Percentiles rank a stretch among this genome's conserved stretches.
Conservation (phyloP, 176 grass and related monocot species). For the Carex myosuroides region DNA sequence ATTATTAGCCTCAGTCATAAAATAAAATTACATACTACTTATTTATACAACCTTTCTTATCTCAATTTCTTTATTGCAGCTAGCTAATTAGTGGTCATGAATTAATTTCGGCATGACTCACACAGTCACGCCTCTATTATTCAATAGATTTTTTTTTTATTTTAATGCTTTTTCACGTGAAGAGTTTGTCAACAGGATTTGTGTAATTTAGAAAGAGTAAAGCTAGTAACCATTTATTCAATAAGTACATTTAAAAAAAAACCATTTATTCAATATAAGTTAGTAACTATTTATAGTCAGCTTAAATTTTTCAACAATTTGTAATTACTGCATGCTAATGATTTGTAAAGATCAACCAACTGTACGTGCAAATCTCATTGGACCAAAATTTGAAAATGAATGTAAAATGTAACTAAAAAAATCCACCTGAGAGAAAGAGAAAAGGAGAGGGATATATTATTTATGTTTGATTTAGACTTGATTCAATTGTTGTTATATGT, state of each 20-base stretch:
- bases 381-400: neutral
- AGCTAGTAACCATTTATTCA: neutral
- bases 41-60: too few relatives aligned
- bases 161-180: neutral
- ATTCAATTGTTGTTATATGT: too few relatives aligned
- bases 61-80: too few relatives aligned
- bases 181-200: neutral
- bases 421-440: too few relatives aligned
- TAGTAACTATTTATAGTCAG: neutral
- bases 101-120: neutral
- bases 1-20: too few relatives aligned
- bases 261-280: neutral
- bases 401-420: too few relatives aligned
- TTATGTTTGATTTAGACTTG: too few relatives aligned
- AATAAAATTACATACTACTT: too few relatives aligned
- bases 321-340: neutral
- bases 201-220: neutral
- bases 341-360: neutral
- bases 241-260: too few relatives aligned
- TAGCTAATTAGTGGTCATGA: neutral
- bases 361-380: neutral
- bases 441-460: neutral
- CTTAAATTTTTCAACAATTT: neutral
- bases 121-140: neutral
- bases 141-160: neutral